phyloP scores from a whole-genome alignment of 352 stramenopile species.

The Pythium folliculosum region DNA sequence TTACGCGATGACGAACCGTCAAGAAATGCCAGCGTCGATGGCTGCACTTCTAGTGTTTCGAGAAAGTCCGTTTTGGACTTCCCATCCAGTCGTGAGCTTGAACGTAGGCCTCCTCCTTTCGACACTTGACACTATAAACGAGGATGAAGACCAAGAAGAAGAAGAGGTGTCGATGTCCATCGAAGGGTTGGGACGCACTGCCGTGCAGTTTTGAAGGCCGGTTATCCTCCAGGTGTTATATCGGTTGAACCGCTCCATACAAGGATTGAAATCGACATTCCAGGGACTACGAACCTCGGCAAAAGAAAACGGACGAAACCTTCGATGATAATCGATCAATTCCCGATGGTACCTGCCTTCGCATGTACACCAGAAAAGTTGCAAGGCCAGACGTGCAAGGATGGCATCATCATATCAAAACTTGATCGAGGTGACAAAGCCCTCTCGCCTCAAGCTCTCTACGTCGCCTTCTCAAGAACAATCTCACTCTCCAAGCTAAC shows the following conservation, averaged over 20 bases:
- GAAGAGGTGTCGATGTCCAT: constrained; percentile 1
- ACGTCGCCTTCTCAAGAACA: constrained; percentile 9
- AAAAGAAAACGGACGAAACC: background rate
- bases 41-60: constrained; percentile 2
- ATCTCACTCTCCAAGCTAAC: constrained; percentile 2
- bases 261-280: background rate
- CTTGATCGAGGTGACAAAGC: background rate
- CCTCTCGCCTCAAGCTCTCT: background rate
- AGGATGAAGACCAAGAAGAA: background rate
- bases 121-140: background rate
- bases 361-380: constrained; percentile 13
- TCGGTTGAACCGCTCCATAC: constrained; percentile 1
- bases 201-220: background rate
- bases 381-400: constrained; percentile 11
- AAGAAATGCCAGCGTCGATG: constrained; percentile 13
- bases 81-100: constrained; percentile 3
- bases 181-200: background rate
- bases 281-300: background rate
- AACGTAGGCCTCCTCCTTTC: background rate
- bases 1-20: constrained; percentile 11
- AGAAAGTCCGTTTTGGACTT: background rate
- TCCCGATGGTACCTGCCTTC: constrained; percentile 4
- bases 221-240: background rate
- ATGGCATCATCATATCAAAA: constrained; percentile 1
- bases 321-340: constrained; percentile 4